Base-by-base conservation (phyloP, 306 rosid genomes). In the Lupinus albus region DNA sequence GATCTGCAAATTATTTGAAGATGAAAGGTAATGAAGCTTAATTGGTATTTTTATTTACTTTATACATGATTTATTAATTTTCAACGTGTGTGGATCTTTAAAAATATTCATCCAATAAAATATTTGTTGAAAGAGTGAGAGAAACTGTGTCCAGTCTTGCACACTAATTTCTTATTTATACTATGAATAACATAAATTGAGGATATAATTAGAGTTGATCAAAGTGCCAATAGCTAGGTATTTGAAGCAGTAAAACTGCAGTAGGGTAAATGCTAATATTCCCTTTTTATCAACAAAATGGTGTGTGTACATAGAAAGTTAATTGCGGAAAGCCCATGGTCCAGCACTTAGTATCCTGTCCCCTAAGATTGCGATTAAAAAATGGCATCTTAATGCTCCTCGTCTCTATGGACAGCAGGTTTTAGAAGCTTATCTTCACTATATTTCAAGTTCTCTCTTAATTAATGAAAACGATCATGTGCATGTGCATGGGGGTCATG, bases 1-100 rank as follows among this genome's bases (percentile, higher is more conserved):
- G 72, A 93, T 93, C 64, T 93, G 98, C 88, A 89, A 83, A 75
- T 61, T 93, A 74, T 93, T 83, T 71, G 98, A 93, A 18, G 95
- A 93, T 73, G 92, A 79, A 11, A 81, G 89, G 98, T 93, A 77
- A 70, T 11, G 62, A 60, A 69, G 46, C 74, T 69, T 64, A 39
- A 57, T 76, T 61, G 54, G 58, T 68, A 63, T 32, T 59, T 71
- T 60, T 77, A 11, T 50, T 56, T 49, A 33, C 48, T 63, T 52
- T 38, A 38, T 33, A 56, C n/a, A 21, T 66, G 17, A 39, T 39
- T 39, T 67, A 20, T 60, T 49, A 25, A 25, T 25, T 60, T 38
- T 59, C 39, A 25, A 38, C 59, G 41, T 13, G 8, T 6, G 64
- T 14, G 46, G 74, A 60, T 49, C 46, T 14, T 17, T 36, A 50